phyloP scores from a whole-genome alignment of 805 yeast genomes.

The Metschnikowia borealis region DNA sequence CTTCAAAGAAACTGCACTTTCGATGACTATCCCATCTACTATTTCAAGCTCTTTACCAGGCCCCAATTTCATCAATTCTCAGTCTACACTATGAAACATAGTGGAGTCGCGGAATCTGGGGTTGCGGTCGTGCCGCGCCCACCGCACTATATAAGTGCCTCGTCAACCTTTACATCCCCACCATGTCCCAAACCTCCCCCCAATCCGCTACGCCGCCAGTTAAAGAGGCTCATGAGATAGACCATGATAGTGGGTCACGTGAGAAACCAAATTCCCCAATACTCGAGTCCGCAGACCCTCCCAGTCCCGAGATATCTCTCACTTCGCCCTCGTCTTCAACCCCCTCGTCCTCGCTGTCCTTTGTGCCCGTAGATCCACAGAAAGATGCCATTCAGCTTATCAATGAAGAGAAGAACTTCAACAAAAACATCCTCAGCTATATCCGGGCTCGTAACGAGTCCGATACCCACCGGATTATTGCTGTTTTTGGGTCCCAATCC shows the following conservation, averaged over 20 bases:
- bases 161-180: neutral
- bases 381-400: constrained; percentile 56
- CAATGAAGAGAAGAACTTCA: constrained; percentile 57
- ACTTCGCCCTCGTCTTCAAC: constrained; percentile 10
- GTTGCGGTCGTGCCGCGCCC: constrained; percentile 5
- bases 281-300: no score
- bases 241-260: no score
- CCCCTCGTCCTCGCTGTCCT: constrained; percentile 29
- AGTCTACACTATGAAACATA: no score
- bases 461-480: constrained; percentile 78
- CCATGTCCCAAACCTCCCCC: neutral
- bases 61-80: no score
- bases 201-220: neutral
- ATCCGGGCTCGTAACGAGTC: constrained; percentile 12
- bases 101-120: neutral
- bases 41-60: no score
- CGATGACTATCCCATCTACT: no score
- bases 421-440: constrained; percentile 18
- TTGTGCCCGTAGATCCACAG: constrained; percentile 35
- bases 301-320: no score
- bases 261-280: no score
- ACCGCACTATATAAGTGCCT: neutral
- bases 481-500: constrained; percentile 96
- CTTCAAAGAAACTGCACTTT: no score
- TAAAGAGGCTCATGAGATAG: no score